Evolutionary conservation across 345 rosid genomes (phyloP).

Genomic region (Ceriops decandra): DNA sequence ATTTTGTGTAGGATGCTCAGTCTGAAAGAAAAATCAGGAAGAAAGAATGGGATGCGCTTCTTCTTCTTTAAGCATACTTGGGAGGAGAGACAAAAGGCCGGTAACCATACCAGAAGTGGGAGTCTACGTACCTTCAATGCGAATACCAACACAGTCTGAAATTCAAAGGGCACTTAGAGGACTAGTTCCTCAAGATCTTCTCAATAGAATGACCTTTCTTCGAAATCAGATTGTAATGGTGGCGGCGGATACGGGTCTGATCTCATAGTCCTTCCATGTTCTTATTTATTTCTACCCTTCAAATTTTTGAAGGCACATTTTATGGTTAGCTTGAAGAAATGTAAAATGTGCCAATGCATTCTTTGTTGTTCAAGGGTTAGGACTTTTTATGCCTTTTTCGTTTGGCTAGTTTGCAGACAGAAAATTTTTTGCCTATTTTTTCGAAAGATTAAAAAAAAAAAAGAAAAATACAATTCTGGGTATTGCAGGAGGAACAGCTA

Average conservation of each 20-base stretch:
- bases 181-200: slow-evolving; percentile 45
- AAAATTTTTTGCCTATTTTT: background rate
- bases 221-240: slow-evolving; percentile 66
- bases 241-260: slow-evolving; percentile 66
- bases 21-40: background rate
- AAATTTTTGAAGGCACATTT: background rate
- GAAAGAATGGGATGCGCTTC: background rate
- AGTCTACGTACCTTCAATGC: slow-evolving; percentile 57
- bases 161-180: slow-evolving; percentile 67
- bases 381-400: background rate
- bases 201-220: slow-evolving; percentile 45
- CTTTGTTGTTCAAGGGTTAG: background rate
- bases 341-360: background rate
- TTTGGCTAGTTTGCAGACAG: background rate
- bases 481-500: slow-evolving; percentile 59
- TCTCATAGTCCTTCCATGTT: slow-evolving; percentile 4
- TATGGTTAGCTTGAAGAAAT: no score
- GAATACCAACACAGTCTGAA: slow-evolving; percentile 65
- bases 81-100: slow-evolving; percentile 24
- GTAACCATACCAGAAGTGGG: slow-evolving; percentile 50
- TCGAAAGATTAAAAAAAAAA: background rate
- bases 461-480: background rate
- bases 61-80: background rate
- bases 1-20: background rate
- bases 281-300: background rate